A percentile compares a stretch with the other conserved stretches of the same genome.
These are phyloP conservation scores for Kazachstania sp. DNA, from an alignment of 1,139 yeast species.

Conservation along the genomic window DNA sequence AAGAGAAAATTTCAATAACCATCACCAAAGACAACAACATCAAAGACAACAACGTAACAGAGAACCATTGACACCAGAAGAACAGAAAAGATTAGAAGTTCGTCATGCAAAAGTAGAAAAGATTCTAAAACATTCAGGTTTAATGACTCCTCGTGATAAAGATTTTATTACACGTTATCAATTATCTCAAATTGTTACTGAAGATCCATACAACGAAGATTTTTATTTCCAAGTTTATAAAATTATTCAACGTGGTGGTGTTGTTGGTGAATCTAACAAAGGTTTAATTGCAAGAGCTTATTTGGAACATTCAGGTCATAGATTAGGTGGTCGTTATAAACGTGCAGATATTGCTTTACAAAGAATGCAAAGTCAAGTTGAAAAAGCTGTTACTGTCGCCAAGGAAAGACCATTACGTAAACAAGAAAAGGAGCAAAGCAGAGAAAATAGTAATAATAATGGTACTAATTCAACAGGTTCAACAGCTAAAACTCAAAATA, in stretches of 20 bases:
- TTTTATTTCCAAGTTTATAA: slow-evolving; percentile 92
- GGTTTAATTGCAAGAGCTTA: slow-evolving; percentile 87
- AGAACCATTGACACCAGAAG: slow-evolving; percentile 41
- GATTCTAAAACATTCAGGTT: slow-evolving; percentile 77
- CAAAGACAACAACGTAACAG: slow-evolving; percentile 22
- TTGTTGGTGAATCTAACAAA: slow-evolving; percentile 36
- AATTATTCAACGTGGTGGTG: slow-evolving; percentile 58
- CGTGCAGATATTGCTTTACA: slow-evolving; percentile 92
- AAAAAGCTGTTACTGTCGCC: slow-evolving; percentile 91
- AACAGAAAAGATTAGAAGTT: slow-evolving; percentile 46
- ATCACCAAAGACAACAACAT: background rate
- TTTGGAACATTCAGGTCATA: slow-evolving; percentile 85
- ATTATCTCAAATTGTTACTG: slow-evolving; percentile 90
- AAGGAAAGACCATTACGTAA: slow-evolving; percentile 67
- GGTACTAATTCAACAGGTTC: background rate
- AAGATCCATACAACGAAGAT: slow-evolving; percentile 95
- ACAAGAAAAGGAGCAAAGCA: slow-evolving; percentile 32
- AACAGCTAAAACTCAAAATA: slow-evolving; percentile 25
- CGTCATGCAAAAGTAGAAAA: slow-evolving; percentile 76
- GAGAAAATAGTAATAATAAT: slow-evolving; percentile 22
- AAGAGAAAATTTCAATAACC: background rate
- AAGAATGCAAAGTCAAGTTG: slow-evolving; percentile 98
- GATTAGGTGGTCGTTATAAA: slow-evolving; percentile 78
- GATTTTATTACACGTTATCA: slow-evolving; percentile 92
- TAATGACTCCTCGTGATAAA: slow-evolving; percentile 95